Conservation (phyloP, 2,329 filamentous ascomycete genomes). For the Nemania bipapillata region DNA sequence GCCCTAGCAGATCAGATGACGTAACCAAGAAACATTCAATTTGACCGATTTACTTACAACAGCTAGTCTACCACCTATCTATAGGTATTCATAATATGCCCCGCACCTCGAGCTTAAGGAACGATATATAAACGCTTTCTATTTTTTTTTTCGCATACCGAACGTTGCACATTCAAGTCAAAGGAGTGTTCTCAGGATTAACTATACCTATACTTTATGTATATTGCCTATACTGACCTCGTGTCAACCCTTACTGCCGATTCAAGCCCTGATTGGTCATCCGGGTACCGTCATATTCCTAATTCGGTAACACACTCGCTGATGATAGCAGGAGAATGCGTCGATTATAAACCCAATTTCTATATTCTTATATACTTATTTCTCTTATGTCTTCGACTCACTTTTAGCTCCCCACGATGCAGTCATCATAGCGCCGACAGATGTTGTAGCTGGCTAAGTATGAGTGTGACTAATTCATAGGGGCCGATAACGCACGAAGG, state of each 20-base stretch:
- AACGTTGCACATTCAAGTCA: no score
- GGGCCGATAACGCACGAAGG: slow-evolving; percentile 20
- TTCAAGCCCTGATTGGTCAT: not conserved
- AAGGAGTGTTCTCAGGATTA: no score
- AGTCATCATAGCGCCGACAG: not conserved
- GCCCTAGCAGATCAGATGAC: slow-evolving; percentile 1
- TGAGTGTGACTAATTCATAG: slow-evolving; percentile 21
- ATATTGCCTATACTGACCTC: no score
- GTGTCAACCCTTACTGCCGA: not conserved
- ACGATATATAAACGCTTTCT: no score
- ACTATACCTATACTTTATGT: no score
- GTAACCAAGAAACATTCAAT: not conserved
- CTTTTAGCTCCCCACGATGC: not conserved
- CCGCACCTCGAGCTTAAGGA: not conserved
- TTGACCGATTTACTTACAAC: not conserved
- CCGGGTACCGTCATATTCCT: not conserved
- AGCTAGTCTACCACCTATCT: no score
- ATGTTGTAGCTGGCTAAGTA: not conserved
- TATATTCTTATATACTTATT: not conserved
- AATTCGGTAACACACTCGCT: not conserved
- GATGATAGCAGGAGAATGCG: not conserved
- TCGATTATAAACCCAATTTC: slow-evolving; percentile 17
- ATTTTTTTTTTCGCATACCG: no score
- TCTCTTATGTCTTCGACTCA: not conserved
- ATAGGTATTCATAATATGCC: not conserved